A percentile compares a stretch with the other conserved stretches of the same genome.
Evolutionary conservation across 1,284 basidiomycete species (phyloP).

Genomic region (Cryptococcus amylolentus): DNA sequence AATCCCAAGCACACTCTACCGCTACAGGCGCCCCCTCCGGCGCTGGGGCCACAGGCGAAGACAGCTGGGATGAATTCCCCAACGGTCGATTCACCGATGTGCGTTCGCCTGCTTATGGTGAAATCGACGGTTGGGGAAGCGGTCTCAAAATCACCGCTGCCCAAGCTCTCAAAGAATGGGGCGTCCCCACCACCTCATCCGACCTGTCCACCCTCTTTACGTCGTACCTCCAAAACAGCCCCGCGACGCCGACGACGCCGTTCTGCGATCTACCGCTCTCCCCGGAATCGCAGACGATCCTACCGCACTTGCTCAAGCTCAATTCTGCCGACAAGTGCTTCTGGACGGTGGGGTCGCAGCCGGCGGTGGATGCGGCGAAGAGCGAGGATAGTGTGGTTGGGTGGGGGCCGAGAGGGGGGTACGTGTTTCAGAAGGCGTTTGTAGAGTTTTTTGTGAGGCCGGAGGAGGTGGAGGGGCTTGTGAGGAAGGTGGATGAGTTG

Average conservation of each 20-base stretch:
- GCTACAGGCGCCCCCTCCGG: constrained; percentile 25
- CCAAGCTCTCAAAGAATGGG: constrained; percentile 74
- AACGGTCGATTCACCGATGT: constrained; percentile 98
- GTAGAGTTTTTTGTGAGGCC: constrained; percentile 87
- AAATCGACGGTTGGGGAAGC: constrained; percentile 82
- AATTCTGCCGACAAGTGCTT: constrained; percentile 64
- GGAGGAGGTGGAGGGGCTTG: constrained; percentile 63
- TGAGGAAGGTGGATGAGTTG: constrained; percentile 57
- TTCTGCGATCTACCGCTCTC: constrained; percentile 86
- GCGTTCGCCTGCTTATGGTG: constrained; percentile 93
- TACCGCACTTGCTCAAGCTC: constrained; percentile 71
- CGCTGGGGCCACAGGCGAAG: constrained; percentile 33
- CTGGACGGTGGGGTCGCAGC: constrained; percentile 98
- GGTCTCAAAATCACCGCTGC: constrained; percentile 56
- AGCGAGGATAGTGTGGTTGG: constrained; percentile 77
- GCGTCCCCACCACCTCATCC: constrained; percentile 63
- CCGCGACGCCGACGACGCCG: constrained; percentile 68
- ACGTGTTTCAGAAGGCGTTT: constrained; percentile 96
- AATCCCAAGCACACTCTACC: constrained; percentile 5
- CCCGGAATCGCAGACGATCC: constrained; percentile 76
- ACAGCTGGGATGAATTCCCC: constrained; percentile 93
- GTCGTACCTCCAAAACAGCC: constrained; percentile 63
- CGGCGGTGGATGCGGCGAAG: constrained; percentile 75
- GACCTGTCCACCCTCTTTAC: constrained; percentile 81
- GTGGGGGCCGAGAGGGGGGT: constrained; percentile 88